These are phyloP conservation scores for Margaritispora aquatica DNA, from an alignment of 495 filamentous ascomycete genomes.

Conservation along the genomic window DNA sequence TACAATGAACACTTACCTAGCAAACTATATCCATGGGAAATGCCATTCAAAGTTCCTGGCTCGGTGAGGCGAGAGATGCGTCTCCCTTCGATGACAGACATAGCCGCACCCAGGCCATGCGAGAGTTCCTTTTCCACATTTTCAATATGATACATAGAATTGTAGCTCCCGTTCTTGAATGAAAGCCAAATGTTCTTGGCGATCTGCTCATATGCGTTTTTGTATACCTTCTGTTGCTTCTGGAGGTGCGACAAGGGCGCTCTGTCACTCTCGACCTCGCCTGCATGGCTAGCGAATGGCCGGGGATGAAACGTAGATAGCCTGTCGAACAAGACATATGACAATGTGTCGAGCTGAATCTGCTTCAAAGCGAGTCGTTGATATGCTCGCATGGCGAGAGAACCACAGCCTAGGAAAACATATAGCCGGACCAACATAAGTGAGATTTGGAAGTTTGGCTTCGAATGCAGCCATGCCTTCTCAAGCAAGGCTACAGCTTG, in stretches of 20 bases:
- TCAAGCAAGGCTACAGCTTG: conserved; percentile 42
- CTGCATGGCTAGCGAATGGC: conserved; percentile 23
- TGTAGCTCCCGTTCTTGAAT: conserved; percentile 39
- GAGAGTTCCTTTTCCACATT: conserved; percentile 29
- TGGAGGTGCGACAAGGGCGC: conserved; percentile 7
- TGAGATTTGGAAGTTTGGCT: conserved; percentile 32
- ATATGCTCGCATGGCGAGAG: conserved; percentile 35
- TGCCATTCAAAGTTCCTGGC: conserved; percentile 21
- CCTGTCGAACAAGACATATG: conserved; percentile 41
- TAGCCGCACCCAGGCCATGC: conserved; percentile 25
- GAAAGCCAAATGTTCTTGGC: conserved; percentile 36
- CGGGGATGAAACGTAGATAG: conserved; percentile 45
- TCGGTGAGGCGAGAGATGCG: conserved; percentile 33
- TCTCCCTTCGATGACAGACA: conserved; percentile 38
- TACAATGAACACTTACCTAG: background rate
- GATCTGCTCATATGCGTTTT: conserved; percentile 27
- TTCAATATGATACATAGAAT: conserved; percentile 34
- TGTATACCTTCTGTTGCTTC: conserved; percentile 32
- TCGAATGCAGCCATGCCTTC: conserved; percentile 29
- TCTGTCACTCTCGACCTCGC: conserved; percentile 8
- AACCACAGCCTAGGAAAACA: conserved; percentile 37
- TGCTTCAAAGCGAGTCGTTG: conserved; percentile 40
- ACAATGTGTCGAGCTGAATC: conserved; percentile 41
- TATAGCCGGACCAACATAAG: conserved; percentile 42
- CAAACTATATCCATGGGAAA: conserved; percentile 28